Evolutionary conservation across 2,329 filamentous ascomycete species (phyloP), one percentile per base, ranked within the genome.

Genomic region (Epichloe uncinata): DNA sequence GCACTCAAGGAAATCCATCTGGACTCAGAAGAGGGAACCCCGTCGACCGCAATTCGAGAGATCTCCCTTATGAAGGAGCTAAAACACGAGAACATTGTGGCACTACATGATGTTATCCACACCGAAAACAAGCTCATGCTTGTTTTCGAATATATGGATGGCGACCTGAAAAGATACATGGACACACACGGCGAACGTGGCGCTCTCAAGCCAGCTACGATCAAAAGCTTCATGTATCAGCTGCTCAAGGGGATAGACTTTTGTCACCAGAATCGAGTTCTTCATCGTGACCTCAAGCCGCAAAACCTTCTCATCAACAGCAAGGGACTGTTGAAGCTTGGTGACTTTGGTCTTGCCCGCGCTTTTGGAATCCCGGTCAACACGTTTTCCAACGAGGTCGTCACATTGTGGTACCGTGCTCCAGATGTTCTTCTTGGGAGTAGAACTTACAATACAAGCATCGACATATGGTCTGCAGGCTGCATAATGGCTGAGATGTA

Each of bases 401-500:
- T 97, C 42, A 97, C 93, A 0, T 75, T 97, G 16, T 97, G 91
- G 91, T 98, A 98, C 67, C 86, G 93, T 42, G 93, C 93, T 1
- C 93, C 93, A 0, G 93, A 98, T 61, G 93, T 98, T 44, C 78
- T 98, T 47, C 78, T 98, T 43, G 93, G 93, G 48, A 93, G 86
- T 60, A 77, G 93, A 56, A 97, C 93, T 20, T 98, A 98, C 73
- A 98, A 95, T 70, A 98, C 93, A n/a, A 95, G 88, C 69, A 97
- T 98, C 66, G 93, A 98, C 63, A 97, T 98, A 64, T 98, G 93
- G 93, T 95, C 88, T 6, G 93, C 93, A 6, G 93, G 93, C 50
- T 98, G 93, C 68, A 98, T 98, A 73, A 97, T 98, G 93, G 93
- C 93, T 9, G 93, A 98, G 70, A 96, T 98, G 89, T 97, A 94